These are phyloP conservation scores for Colletotrichum endophyticum DNA, from an alignment of 2,329 filamentous ascomycete genomes.

Conservation along the genomic window DNA sequence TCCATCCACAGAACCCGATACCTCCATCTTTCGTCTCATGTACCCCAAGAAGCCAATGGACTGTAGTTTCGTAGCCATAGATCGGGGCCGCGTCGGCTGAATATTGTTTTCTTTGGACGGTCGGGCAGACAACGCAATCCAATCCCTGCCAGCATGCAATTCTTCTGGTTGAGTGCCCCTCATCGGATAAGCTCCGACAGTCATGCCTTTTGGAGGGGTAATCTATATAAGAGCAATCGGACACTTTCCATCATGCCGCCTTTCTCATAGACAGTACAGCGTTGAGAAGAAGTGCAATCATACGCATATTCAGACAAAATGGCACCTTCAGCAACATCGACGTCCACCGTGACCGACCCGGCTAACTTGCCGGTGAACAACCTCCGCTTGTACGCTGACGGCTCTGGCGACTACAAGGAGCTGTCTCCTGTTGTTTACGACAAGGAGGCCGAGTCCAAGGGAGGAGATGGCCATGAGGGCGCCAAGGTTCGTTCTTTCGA, in stretches of 20 bases:
- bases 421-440: conserved; percentile 27
- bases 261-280: neutral
- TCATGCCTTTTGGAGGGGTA: neutral
- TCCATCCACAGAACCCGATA: neutral
- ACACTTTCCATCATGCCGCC: neutral
- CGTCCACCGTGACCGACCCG: conserved; percentile 27
- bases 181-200: conserved; percentile 8
- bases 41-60: neutral
- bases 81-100: conserved; percentile 7
- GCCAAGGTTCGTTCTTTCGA: conserved; percentile 19
- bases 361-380: conserved; percentile 23
- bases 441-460: conserved; percentile 30
- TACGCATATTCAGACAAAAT: conserved; percentile 23
- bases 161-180: neutral
- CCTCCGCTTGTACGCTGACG: conserved; percentile 37
- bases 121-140: conserved; percentile 44
- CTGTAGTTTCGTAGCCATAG: neutral
- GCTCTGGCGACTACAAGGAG: conserved; percentile 33
- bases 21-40: neutral
- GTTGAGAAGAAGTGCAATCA: neutral
- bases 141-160: conserved; percentile 49
- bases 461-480: conserved; percentile 21
- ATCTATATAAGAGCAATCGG: conserved; percentile 10
- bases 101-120: neutral
- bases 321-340: conserved; percentile 39